These are phyloP conservation scores for Fusarium drepaniforme DNA, from an alignment of 2,329 filamentous ascomycete species.

Conservation along the genomic window DNA sequence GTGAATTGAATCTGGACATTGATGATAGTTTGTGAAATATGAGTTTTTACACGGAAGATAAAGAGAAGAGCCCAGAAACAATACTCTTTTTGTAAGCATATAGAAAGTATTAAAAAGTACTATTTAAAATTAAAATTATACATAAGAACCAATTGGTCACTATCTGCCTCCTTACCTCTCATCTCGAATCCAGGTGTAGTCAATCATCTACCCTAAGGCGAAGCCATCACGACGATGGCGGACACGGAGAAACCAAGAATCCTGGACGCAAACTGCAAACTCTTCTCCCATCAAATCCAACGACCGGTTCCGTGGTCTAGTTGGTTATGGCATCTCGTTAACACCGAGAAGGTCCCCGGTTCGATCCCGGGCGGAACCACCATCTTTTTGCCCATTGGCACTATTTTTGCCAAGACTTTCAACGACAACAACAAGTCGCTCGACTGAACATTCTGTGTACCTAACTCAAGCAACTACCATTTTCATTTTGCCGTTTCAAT, in stretches of 20 bases:
- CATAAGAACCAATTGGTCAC: not conserved
- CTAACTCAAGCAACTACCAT: not conserved
- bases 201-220: not conserved
- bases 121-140: not conserved
- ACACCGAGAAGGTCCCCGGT: conserved; percentile 56
- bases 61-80: not conserved
- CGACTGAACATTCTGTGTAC: not conserved
- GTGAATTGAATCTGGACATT: not conserved
- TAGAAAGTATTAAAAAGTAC: not conserved
- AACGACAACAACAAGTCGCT: not conserved
- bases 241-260: not conserved
- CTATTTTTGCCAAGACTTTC: not conserved
- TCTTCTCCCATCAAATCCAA: not conserved
- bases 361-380: conserved; percentile 55
- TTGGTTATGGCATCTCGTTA: conserved; percentile 56
- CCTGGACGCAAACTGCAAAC: not conserved
- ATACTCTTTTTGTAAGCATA: no score
- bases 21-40: not conserved
- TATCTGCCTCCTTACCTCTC: not conserved
- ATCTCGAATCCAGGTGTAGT: no score
- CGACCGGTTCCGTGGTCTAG: conserved; percentile 53
- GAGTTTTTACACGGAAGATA: not conserved
- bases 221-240: not conserved
- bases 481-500: not conserved
- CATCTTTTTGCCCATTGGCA: conserved; percentile 16